These are phyloP conservation scores for Termitomyces bulborhizus DNA, from an alignment of 768 basidiomycete species.

Conservation along the genomic window DNA sequence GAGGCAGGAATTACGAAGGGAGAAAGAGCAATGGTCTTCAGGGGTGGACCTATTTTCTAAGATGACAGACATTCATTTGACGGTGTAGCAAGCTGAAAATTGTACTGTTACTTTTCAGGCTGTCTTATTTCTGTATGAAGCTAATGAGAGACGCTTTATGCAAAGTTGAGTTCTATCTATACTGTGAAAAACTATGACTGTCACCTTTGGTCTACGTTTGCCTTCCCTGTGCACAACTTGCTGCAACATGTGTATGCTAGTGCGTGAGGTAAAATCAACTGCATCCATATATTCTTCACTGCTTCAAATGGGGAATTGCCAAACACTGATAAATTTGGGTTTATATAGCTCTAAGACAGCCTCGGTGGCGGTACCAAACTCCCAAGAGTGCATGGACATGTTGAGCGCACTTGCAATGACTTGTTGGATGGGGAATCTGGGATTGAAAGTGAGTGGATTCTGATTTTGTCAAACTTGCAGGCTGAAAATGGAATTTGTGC, in stretches of 20 bases:
- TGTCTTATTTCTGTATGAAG: too few relatives aligned
- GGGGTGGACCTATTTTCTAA: too few relatives aligned
- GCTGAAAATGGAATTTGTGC: background rate
- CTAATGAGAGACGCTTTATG: too few relatives aligned
- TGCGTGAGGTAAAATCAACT: background rate
- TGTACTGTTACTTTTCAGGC: too few relatives aligned
- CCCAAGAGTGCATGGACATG: slow-evolving; percentile 25
- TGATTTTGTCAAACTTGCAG: background rate
- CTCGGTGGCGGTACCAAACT: slow-evolving; percentile 23
- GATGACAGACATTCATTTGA: too few relatives aligned
- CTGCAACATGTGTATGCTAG: background rate
- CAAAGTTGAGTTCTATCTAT: too few relatives aligned
- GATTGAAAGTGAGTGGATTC: slow-evolving; percentile 14
- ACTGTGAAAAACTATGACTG: too few relatives aligned
- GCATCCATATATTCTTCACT: background rate
- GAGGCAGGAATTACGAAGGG: too few relatives aligned
- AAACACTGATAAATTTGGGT: slow-evolving; percentile 22
- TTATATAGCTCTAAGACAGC: slow-evolving; percentile 23
- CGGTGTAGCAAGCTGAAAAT: too few relatives aligned
- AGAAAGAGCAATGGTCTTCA: too few relatives aligned
- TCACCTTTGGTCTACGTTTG: too few relatives aligned
- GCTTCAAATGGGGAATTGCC: slow-evolving; percentile 18
- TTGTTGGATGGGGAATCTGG: slow-evolving; percentile 21
- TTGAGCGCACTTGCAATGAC: slow-evolving; percentile 15
- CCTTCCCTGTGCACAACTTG: too few relatives aligned